These are phyloP conservation scores for Boeremia lycopersici DNA, from an alignment of 2,329 filamentous ascomycete species.

Conservation along the genomic window DNA sequence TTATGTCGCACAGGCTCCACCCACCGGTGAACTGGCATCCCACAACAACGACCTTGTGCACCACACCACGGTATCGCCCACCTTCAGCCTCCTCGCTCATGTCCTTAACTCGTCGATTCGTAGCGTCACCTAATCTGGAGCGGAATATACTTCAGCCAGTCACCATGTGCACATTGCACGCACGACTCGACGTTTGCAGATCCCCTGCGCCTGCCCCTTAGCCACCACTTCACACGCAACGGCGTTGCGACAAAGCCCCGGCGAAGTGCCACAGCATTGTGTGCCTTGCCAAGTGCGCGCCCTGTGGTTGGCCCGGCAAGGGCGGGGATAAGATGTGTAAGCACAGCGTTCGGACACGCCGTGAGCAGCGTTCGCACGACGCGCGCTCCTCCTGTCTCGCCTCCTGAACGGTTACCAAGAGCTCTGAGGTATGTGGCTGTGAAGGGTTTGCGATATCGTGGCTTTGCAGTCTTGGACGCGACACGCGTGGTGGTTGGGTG, in stretches of 20 bases:
- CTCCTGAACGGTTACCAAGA: neutral
- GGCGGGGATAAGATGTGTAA: conserved; percentile 4
- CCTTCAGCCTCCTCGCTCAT: conserved; percentile 11
- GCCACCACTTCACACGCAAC: conserved; percentile 8
- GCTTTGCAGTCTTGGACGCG: conserved; percentile 1
- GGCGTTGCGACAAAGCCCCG: neutral
- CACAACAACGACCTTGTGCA: conserved; percentile 5
- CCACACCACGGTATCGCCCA: conserved; percentile 2
- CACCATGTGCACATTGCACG: neutral
- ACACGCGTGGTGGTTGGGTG: conserved; percentile 1
- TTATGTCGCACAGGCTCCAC: neutral
- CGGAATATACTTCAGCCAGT: conserved; percentile 1
- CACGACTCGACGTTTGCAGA: conserved; percentile 1
- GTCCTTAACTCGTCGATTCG: conserved; percentile 5
- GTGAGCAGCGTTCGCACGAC: conserved; percentile 6
- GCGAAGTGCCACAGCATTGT: conserved; percentile 2
- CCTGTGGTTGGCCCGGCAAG: conserved; percentile 6
- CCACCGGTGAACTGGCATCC: conserved; percentile 6
- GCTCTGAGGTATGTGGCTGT: conserved; percentile 7
- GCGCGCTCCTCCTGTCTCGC: conserved; percentile 3
- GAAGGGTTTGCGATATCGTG: conserved; percentile 4
- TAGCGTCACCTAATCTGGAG: conserved; percentile 1
- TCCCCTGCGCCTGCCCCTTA: conserved; percentile 8
- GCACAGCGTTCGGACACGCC: conserved; percentile 13
- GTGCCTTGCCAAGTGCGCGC: conserved; percentile 5